Evolutionary conservation across 1,284 basidiomycete species (phyloP), one percentile per base, ranked within the genome.

Genomic region (Grifola frondosa): DNA sequence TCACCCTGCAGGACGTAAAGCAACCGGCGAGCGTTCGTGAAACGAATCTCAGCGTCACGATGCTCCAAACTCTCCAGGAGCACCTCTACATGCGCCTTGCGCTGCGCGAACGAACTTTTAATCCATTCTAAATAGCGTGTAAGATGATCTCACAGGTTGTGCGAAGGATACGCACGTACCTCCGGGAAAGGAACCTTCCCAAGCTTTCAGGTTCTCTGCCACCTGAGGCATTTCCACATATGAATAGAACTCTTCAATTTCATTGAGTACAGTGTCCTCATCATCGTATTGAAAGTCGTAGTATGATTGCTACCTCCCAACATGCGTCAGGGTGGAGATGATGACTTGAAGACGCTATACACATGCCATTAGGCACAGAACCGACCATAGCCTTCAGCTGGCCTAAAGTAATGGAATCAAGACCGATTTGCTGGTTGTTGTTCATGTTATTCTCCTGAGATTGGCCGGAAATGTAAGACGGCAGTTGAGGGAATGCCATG

Each of bases 211-310:
- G 63, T 94, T 94, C 73, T 95, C 91, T 3, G 83, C 81, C 12
- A 95, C 84, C 62, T 94, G 89, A 1, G 88, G 83, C 74, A 94
- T 92, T 70, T 99, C 96, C 45, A 96, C 86, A 68, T 97, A 99
- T 20, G 93, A 93, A 68, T 97, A 99, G 69, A 99, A 98, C 68
- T 99, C 97, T 52, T 98, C 91, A 34, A 99, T 87, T 66, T 98
- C 97, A 57, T 91, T 90, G 75, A 95, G 86, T 32, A 97, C 82
- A 13, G 88, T 91, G 66, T 98, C 93, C 58, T 96, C 91, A 63
- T 99, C 96, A 55, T 94, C 90, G 63, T 96, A 96, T 48, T 84
- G 81, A 66, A 90, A 95, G 70, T 93, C 91, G 64, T 89, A 95
- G 57, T 80, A 81, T 24, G 80, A 84, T 81, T 89, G 81, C 88